These are phyloP conservation scores for Leccinum truebloodii DNA, from an alignment of 768 basidiomycete species.

Conservation along the genomic window DNA sequence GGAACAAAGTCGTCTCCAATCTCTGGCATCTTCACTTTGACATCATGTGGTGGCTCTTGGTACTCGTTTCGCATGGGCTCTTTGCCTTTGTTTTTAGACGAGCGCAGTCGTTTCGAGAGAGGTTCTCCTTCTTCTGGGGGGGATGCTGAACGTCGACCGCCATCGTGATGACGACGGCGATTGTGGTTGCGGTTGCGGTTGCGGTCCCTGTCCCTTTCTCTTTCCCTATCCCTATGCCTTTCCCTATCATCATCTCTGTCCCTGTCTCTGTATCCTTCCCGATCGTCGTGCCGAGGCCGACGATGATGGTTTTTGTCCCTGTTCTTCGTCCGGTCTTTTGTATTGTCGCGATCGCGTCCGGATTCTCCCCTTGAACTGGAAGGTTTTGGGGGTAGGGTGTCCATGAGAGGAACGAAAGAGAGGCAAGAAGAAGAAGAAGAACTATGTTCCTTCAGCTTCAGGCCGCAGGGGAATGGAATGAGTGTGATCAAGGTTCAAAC, in stretches of 20 bases:
- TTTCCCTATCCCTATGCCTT: slow-evolving; percentile 1
- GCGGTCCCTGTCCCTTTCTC: neutral
- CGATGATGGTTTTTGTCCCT: slow-evolving; percentile 7
- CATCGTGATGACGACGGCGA: slow-evolving; percentile 2
- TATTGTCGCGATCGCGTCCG: slow-evolving; percentile 17
- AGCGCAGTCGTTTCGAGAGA: slow-evolving; percentile 20
- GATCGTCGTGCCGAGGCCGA: slow-evolving; percentile 12
- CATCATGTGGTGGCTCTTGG: slow-evolving; percentile 13
- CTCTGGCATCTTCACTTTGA: slow-evolving; percentile 16
- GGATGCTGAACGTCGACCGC: slow-evolving; percentile 16
- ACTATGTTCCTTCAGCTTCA: neutral
- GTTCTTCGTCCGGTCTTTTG: slow-evolving; percentile 6
- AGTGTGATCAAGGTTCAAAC: no score
- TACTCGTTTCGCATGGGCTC: slow-evolving; percentile 10
- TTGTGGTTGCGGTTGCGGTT: slow-evolving; percentile 1
- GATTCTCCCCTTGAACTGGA: slow-evolving; percentile 14
- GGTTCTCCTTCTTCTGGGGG: slow-evolving; percentile 13
- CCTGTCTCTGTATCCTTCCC: slow-evolving; percentile 4
- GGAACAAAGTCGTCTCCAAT: slow-evolving; percentile 32
- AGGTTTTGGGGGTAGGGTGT: slow-evolving; percentile 24
- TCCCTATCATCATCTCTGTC: slow-evolving; percentile 4
- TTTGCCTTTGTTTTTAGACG: slow-evolving; percentile 23
- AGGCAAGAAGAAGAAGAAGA: no score
- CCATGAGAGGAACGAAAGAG: slow-evolving; percentile 12
- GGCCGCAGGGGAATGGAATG: neutral